Evolutionary conservation across 768 basidiomycete species (phyloP), one percentile per base, ranked within the genome.

Genomic region (Naganishia vishniacii): DNA sequence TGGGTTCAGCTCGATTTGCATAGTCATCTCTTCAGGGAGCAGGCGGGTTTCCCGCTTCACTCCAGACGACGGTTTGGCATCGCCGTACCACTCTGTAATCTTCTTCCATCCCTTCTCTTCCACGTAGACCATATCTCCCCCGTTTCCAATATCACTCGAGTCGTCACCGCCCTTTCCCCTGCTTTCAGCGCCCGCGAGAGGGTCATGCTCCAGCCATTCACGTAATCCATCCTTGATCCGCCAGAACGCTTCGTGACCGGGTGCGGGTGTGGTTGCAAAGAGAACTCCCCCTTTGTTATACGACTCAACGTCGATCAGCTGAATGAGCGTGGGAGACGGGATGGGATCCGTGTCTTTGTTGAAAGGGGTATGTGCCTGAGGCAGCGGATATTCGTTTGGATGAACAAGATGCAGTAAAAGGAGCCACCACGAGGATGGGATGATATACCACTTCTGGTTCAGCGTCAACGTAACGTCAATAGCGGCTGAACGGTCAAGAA

Each of bases 1-100:
- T 25, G 89, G 89, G 62, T 83, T 82, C 41, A 91, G 81, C 77
- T 94, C 91, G 59, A 94, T 77, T 15, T 81, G 74, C 13, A 83
- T 76, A 63, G 34, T 25, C n/a, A 37, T n/a, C 6, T 56, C 53
- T 25, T 56, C 53, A 32, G 53, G 53, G 2, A 56, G 11, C 16
- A 56, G 20, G 6, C 53, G 37, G 9, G 53, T 56, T 13, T 56
- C 53, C 53, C 53, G 53, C 23, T 56, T 37, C 12, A 56, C 23
- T 2, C 53, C 53, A 3, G 53, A 56, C 28, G 53, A 34, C 37
- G 47, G 47, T 40, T 45, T 48, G 3, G 44, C 31, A 18, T 48
- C 44, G 29, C 46, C 61, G 23, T 47, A 64, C 70, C 70, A 67
- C 16, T 25, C 34, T 15, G 32, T n/a, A 16, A 70, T 61, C 48